A percentile compares a stretch with the other conserved stretches of the same genome.
These are phyloP conservation scores for Calonectria pseudoreteaudii DNA, from an alignment of 2,329 filamentous ascomycete species.

Conservation along the genomic window DNA sequence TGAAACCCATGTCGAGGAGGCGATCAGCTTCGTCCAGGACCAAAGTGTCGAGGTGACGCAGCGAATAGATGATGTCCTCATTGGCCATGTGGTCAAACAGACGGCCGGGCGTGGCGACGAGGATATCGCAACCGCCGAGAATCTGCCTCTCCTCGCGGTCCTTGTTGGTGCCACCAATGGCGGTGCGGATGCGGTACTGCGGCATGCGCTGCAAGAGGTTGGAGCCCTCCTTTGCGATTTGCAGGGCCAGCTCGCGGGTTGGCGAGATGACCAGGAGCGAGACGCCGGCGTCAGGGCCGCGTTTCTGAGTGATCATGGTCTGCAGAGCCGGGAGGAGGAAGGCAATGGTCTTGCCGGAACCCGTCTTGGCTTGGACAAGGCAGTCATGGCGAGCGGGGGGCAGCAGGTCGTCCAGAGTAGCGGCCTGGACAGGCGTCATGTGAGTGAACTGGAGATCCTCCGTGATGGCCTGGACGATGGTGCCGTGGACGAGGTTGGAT, in stretches of 20 bases:
- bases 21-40: conserved; percentile 88
- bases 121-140: conserved; percentile 78
- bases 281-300: conserved; percentile 54
- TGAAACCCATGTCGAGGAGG: conserved; percentile 86
- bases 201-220: conserved; percentile 79
- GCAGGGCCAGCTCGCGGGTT: conserved; percentile 77
- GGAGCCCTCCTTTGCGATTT: conserved; percentile 78
- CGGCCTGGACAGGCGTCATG: conserved; percentile 68
- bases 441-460: conserved; percentile 62
- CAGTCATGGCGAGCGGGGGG: conserved; percentile 61
- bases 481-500: conserved; percentile 56
- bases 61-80: conserved; percentile 74
- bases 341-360: conserved; percentile 87
- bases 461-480: conserved; percentile 60
- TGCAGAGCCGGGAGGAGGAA: conserved; percentile 89
- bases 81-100: conserved; percentile 83
- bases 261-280: conserved; percentile 76
- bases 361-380: conserved; percentile 86
- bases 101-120: conserved; percentile 85
- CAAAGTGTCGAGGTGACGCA: conserved; percentile 78
- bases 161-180: conserved; percentile 85
- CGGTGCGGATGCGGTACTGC: conserved; percentile 79
- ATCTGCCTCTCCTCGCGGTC: conserved; percentile 78
- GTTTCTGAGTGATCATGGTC: conserved; percentile 69
- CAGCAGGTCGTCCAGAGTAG: conserved; percentile 61